Base-by-base conservation (phyloP, 139 green algal species). In the Pseudopediastrum boryanum region DNA sequence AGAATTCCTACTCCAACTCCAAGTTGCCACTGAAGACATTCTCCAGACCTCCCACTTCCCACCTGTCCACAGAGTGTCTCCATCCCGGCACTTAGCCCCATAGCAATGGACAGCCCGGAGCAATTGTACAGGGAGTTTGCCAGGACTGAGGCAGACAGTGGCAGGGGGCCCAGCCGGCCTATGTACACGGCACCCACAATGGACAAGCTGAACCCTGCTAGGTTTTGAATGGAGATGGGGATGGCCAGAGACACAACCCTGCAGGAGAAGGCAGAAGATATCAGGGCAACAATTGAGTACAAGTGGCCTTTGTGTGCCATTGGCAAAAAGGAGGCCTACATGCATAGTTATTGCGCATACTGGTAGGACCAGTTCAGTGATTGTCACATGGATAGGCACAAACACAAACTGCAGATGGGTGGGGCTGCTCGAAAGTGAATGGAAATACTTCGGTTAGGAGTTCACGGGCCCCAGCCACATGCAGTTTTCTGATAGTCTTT, bases 21-120 rank as follows among this genome's bases (percentile, higher is more conserved):
- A 19, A 50, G 33, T 10, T 27, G 64, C 51, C 35, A 33, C 33
- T 9, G 43, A 41, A 75, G 41, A 10, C 35, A 13, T 75, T n/a
- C 35, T 19, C 9, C 67, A 52, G 8, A 75, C 16, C 36, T 12
- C 23, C 9, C 8, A 12, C 42, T 56, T 21, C 65, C 35, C 13
- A 77, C 81, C 81, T 88, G 90, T 1, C 87, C 86, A 66, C 82
- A 90, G 29, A 94, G 70, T 19, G 92, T 96, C 70, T 96, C 92
- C 83, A 94, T 86, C 25, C 86, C 92, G 0, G 84, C 86, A 0
- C 78, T 80, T 4, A 90, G 84, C 2, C 90, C 90, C 6, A 88
- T 52, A 0, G 92, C 67, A 16, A 93, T 29, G 9, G 77, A 79
- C 50, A 90, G 46, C 1, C 19, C 89, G 87, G 91, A 94, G 35